Evolutionary conservation across 2,329 filamentous ascomycete species (phyloP), one percentile per base, ranked within the genome.

Genomic region (Aphanocladium album): DNA sequence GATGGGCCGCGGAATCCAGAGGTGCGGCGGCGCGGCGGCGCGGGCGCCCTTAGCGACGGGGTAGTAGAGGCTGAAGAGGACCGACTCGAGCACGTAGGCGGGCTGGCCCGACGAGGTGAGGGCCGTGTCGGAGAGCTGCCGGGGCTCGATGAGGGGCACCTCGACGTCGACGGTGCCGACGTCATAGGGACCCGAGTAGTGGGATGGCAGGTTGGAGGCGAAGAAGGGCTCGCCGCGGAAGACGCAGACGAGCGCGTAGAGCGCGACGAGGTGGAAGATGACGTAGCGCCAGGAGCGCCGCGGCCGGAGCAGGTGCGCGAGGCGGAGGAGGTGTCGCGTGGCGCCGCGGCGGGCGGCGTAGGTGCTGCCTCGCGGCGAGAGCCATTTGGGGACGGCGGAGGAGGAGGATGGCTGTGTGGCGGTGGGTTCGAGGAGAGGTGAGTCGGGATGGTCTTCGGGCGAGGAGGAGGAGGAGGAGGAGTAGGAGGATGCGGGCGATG

Each of bases 21-120:
- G 67, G 60, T 81, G 78, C n/a, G 67, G 67, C 5, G 68, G 19
- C 0, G 56, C 27, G 4, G 58, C 60, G 41, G 71, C 69, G 19
- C 62, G 64, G 7, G 67, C 64, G 25, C 64, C 64, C 49, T 72
- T 68, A 7, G 68, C 64, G 6, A 76, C 67, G 2, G 80, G 80
- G 50, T 82, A 81, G 69, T 81, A 82, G 3, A 82, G 61, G 0
- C 79, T 79, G 62, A 82, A 79, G 5, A 82, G 71, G 3, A 81
- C 78, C 1, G 77, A 79, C 60, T 79, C 69, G 0, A 81, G 66
- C 21, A 77, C 72, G 53, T 81, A 82, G 0, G 78, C 78, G 2
- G 74, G 74, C 23, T 72, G 64, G 12, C 70, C 70, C 0, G 71
- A 71, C 11, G 62, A 65, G 45, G 68, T 74, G 64, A 79, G 71